These are phyloP conservation scores for Cyanidiococcus yangmingshanensis DNA, from an alignment of 23 red algal species.

Conservation along the genomic window DNA sequence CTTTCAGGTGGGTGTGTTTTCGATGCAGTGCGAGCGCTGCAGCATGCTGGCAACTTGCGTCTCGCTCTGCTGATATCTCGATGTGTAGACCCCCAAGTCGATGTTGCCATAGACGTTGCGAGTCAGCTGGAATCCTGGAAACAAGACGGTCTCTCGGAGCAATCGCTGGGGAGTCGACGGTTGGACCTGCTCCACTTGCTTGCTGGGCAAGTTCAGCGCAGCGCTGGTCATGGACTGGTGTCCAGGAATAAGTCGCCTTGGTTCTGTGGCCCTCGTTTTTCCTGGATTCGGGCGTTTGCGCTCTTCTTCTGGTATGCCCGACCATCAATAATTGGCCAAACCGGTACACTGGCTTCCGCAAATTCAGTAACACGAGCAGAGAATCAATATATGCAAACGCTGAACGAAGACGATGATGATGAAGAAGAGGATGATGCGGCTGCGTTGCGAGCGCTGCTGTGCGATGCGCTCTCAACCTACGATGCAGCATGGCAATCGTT, in stretches of 20 bases:
- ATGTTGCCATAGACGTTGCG: background rate
- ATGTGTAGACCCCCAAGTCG: background rate
- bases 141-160: background rate
- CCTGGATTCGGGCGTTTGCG: conserved; percentile 14
- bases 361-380: too few species aligned
- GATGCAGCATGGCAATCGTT: background rate
- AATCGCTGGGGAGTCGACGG: background rate
- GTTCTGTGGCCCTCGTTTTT: background rate
- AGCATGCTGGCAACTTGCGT: background rate
- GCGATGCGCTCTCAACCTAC: background rate
- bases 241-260: background rate
- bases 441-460: background rate
- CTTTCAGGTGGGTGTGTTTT: background rate
- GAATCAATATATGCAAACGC: too few species aligned
- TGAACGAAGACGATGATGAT: background rate
- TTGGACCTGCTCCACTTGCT: background rate
- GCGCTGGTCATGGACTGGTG: background rate
- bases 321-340: too few species aligned
- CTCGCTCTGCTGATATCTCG: background rate
- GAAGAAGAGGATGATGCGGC: background rate
- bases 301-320: conserved; percentile 9
- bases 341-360: too few species aligned
- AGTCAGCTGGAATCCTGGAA: background rate
- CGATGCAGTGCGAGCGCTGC: background rate
- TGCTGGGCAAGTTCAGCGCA: background rate